Evolutionary conservation across 1,284 basidiomycete genomes (phyloP), one percentile per base, ranked within the genome.

Genomic region (Violaceomyces palustris): DNA sequence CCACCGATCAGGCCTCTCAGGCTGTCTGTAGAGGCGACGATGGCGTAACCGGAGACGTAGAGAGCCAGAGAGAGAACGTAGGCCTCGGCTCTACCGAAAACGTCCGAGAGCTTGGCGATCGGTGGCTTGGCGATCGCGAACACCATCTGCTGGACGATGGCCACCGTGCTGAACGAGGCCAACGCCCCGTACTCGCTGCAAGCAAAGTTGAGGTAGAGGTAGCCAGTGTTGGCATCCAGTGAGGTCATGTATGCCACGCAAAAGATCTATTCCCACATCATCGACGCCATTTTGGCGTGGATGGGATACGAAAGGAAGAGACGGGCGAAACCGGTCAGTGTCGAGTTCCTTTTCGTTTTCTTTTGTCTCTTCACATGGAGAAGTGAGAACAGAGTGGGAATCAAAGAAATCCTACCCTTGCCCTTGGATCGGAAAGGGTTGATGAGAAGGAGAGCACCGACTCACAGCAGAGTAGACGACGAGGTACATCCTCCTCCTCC

Each of bases 91-190:
- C 78, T 75, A 1, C 78, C 78, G 10, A 77, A 63, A 22, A 85
- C 80, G 64, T 89, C 86, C 2, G 85, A 81, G 26, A 88, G 73
- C 74, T 87, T 88, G 3, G 86, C 87, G 61, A 87, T 83, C 34
- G 87, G 79, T 19, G 87, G 87, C 74, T 88, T 88, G 27, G 85
- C 81, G 34, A 83, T 78, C 18, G 82, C 82, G 48, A 82, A 76
- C 45, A 79, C 52, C 46, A 72, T 61, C 49, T 72, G 66, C 62
- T 72, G 69, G 17, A 64, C 63, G 33, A 72, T 72, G 6, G 63
- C 55, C 3, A 72, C 62, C 11, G 69, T 72, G 48, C 64, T 76
- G 66, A 79, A 77, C 1, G 76, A 72, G 19, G 62, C 64, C 10
- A 68, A 55, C n/a, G 67, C 57, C n/a, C 60, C 64, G 33, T 64